Percentiles rank a stretch among this genome's conserved stretches.
These are phyloP conservation scores for Cryptococcus wingfieldii DNA, from an alignment of 1,284 basidiomycete genomes.

Conservation along the genomic window DNA sequence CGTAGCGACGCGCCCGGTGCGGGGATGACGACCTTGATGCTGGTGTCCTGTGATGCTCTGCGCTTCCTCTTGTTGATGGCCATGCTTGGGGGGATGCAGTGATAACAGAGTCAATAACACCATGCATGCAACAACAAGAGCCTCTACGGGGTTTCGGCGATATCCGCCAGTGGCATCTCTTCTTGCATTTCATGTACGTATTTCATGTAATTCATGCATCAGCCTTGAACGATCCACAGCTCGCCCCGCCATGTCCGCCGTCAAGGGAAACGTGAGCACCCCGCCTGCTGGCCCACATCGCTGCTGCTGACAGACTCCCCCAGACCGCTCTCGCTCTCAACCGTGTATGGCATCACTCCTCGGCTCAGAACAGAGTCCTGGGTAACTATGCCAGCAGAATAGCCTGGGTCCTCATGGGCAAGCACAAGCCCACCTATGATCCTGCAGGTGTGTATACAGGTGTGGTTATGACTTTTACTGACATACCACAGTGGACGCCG, in stretches of 20 bases:
- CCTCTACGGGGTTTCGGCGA: slow-evolving; percentile 1
- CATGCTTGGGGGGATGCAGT: background rate
- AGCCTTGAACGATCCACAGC: background rate
- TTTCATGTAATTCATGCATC: background rate
- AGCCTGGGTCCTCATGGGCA: slow-evolving; percentile 94
- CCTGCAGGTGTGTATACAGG: slow-evolving; percentile 60
- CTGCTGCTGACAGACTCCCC: background rate
- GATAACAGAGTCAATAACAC: background rate
- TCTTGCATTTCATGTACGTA: background rate
- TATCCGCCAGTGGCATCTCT: background rate
- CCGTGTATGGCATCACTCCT: slow-evolving; percentile 92
- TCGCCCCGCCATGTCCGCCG: slow-evolving; percentile 24
- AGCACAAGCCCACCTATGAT: slow-evolving; percentile 97
- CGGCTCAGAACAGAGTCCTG: slow-evolving; percentile 81
- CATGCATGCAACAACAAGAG: background rate
- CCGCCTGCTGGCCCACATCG: background rate
- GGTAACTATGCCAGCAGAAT: slow-evolving; percentile 92
- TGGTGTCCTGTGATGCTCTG: background rate
- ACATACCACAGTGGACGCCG: slow-evolving; percentile 68
- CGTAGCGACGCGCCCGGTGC: background rate
- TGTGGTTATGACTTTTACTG: background rate
- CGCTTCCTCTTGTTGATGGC: slow-evolving; percentile 6
- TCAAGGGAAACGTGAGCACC: slow-evolving; percentile 24
- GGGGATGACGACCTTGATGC: background rate
- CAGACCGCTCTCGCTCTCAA: slow-evolving; percentile 91